Evolutionary conservation across 2,329 filamentous ascomycete genomes (phyloP).

Genomic region (Emmonsia crescens): DNA sequence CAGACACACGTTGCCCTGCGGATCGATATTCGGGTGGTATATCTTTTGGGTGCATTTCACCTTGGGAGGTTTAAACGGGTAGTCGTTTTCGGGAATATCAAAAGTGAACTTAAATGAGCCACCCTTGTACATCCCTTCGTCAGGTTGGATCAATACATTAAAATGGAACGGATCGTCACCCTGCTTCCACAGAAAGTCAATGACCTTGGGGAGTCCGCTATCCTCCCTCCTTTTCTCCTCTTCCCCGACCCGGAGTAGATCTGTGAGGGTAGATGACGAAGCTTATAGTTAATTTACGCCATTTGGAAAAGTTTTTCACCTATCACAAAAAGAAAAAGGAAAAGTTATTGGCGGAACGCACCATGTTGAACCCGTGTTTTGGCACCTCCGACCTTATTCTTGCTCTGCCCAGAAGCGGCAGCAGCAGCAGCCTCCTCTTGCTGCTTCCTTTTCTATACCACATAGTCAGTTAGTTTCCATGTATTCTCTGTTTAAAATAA

Average conservation of each 20-base stretch:
- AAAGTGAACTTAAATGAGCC: conserved; percentile 86
- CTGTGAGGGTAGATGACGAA: not conserved
- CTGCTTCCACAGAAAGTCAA: conserved; percentile 34
- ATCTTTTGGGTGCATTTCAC: conserved; percentile 97
- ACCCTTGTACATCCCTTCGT: conserved; percentile 67
- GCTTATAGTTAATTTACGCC: not conserved
- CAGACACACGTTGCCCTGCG: conserved; percentile 94
- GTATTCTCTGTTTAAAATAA: not conserved
- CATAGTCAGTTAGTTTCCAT: not conserved
- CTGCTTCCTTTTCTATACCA: conserved; percentile 58
- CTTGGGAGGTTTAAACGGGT: conserved; percentile 94
- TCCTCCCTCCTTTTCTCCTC: not conserved
- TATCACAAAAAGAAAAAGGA: not conserved
- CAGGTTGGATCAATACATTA: conserved; percentile 38
- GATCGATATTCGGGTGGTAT: conserved; percentile 97
- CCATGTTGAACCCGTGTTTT: conserved; percentile 95
- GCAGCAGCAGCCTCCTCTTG: conserved; percentile 92
- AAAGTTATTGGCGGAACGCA: conserved; percentile 29
- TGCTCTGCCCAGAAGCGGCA: conserved; percentile 56
- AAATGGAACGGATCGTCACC: conserved; percentile 50
- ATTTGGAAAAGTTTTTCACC: not conserved
- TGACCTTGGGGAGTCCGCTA: not conserved
- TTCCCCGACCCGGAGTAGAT: not conserved
- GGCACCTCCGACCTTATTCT: conserved; percentile 96
- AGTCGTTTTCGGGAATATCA: conserved; percentile 76